Percentiles rank a stretch among this genome's conserved stretches.
phyloP scores from a whole-genome alignment of 73 alveolate genomes.

The Breviolum minutum region DNA sequence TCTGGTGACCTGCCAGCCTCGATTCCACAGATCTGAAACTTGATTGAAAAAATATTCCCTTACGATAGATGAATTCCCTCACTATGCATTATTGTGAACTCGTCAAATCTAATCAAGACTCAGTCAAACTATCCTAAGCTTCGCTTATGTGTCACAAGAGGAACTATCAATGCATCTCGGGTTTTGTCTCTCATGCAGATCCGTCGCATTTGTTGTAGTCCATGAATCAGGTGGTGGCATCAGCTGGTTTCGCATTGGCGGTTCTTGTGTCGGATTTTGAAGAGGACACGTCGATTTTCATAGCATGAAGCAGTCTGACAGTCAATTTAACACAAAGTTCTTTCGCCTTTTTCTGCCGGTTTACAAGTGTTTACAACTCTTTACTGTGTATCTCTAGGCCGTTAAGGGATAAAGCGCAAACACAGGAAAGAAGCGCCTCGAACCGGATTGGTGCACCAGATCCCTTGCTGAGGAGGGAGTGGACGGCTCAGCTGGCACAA shows the following conservation, averaged over 20 bases:
- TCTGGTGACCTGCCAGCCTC: no score
- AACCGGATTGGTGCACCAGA: slow-evolving; percentile 13
- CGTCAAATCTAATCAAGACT: no score
- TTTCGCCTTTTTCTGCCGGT: no score
- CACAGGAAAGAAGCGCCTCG: slow-evolving; percentile 43
- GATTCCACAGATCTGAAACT: no score
- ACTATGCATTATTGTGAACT: no score
- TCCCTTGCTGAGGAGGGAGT: slow-evolving; percentile 65
- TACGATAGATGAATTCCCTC: no score
- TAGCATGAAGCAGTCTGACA: no score
- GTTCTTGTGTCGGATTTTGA: slow-evolving; percentile 55
- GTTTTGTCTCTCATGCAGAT: no score
- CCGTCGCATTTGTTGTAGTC: neutral
- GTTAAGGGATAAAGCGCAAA: neutral
- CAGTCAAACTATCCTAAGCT: no score
- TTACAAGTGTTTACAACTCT: neutral
- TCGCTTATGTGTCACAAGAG: no score
- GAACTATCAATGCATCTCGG: no score
- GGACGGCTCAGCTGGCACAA: neutral
- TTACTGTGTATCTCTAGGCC: neutral
- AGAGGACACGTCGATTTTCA: neutral
- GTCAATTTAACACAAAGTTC: neutral
- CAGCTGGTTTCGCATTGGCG: slow-evolving; percentile 72
- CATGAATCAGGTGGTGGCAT: neutral
- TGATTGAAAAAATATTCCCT: no score